phyloP scores from a whole-genome alignment of 352 stramenopile species.

The Pythium guiyangense region DNA sequence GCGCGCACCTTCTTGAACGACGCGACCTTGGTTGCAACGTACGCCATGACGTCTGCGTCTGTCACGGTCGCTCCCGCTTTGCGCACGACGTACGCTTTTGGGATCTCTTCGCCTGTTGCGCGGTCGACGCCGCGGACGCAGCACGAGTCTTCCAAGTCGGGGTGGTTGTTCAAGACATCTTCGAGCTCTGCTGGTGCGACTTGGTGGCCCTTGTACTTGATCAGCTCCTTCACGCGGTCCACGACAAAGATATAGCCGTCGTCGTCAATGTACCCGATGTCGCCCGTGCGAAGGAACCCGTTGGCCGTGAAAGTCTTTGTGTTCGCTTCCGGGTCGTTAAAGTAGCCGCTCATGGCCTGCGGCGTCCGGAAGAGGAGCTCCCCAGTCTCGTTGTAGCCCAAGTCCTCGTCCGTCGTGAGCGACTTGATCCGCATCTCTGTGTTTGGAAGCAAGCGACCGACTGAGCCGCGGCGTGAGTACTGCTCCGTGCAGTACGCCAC shows the following conservation, averaged over 20 bases:
- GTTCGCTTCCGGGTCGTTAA: slow-evolving; percentile 86
- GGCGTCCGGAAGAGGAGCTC: slow-evolving; percentile 86
- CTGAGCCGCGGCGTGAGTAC: not conserved
- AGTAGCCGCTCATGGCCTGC: slow-evolving; percentile 91
- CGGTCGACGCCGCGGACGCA: slow-evolving; percentile 60
- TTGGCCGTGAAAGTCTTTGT: slow-evolving; percentile 65
- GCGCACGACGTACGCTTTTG: slow-evolving; percentile 88
- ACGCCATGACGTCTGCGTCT: slow-evolving; percentile 76
- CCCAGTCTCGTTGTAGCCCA: slow-evolving; percentile 35
- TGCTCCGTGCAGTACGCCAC: slow-evolving; percentile 21
- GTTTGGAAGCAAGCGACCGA: slow-evolving; percentile 48
- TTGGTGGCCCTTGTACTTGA: slow-evolving; percentile 93
- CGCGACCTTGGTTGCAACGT: slow-evolving; percentile 78
- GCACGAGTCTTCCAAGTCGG: slow-evolving; percentile 65
- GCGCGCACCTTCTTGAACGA: slow-evolving; percentile 87
- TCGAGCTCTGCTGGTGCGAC: slow-evolving; percentile 91
- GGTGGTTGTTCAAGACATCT: slow-evolving; percentile 79
- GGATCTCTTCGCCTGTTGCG: slow-evolving; percentile 73
- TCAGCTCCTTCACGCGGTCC: slow-evolving; percentile 93
- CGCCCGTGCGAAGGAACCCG: slow-evolving; percentile 86
- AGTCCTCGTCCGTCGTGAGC: slow-evolving; percentile 32
- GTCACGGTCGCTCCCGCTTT: slow-evolving; percentile 33
- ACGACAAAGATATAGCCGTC: slow-evolving; percentile 91
- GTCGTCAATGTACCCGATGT: too few species aligned
- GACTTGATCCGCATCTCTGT: slow-evolving; percentile 50